Evolutionary conservation across 2,329 filamentous ascomycete species (phyloP).

Genomic region (Pezicula radicicola): DNA sequence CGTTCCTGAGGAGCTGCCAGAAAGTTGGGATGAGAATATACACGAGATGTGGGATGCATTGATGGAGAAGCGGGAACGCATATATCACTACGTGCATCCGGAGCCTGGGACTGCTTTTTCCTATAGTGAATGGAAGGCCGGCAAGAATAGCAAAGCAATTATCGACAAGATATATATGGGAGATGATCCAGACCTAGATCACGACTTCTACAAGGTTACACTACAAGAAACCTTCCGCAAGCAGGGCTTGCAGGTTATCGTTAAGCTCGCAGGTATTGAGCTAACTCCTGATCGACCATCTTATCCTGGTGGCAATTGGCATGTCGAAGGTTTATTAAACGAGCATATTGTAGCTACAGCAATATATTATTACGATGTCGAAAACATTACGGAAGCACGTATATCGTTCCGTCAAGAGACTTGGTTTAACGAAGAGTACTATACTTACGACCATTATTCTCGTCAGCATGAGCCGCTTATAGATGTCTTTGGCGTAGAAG

Average conservation of each 20-base stretch:
- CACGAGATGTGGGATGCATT: neutral
- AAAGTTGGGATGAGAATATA: conserved; percentile 2
- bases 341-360: conserved; percentile 51
- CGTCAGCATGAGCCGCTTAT: too few relatives aligned
- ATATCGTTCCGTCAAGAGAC: conserved; percentile 39
- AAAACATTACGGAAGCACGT: conserved; percentile 40
- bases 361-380: conserved; percentile 43
- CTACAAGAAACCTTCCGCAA: conserved; percentile 1
- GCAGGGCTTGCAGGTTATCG: conserved; percentile 54
- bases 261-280: conserved; percentile 56
- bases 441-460: too few relatives aligned
- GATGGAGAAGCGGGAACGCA: neutral
- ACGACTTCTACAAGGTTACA: neutral
- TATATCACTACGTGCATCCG: neutral
- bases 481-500: too few relatives aligned
- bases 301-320: conserved; percentile 44
- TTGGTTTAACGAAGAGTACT: neutral
- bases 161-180: neutral
- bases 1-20: neutral
- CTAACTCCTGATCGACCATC: conserved; percentile 51
- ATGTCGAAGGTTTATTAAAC: conserved; percentile 39
- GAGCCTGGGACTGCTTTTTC: neutral
- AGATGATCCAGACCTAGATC: neutral
- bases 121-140: conserved; percentile 4
- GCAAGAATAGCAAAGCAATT: neutral